These are phyloP conservation scores for Barnettozyma vustinii DNA, from an alignment of 805 yeast species.

Conservation along the genomic window DNA sequence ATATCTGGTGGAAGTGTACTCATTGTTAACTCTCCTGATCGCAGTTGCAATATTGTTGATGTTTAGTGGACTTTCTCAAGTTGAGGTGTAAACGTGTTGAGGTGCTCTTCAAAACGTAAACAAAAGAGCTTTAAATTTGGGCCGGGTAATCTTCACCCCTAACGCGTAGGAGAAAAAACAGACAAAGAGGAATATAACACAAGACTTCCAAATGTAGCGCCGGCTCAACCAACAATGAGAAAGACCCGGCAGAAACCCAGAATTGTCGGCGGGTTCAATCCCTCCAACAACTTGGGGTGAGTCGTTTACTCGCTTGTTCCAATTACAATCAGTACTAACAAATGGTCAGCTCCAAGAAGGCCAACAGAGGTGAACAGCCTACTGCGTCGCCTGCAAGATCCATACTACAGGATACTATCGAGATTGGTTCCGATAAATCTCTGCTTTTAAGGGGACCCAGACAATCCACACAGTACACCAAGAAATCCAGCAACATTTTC, in stretches of 20 bases:
- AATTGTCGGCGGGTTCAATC: neutral
- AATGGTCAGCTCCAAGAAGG: neutral
- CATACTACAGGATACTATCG: neutral
- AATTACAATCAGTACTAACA: neutral
- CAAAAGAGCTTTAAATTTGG: neutral
- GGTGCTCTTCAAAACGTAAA: neutral
- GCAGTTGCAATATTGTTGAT: too few species aligned
- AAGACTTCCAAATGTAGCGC: neutral
- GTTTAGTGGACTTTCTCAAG: neutral
- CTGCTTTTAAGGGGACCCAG: neutral
- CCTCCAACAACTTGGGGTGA: neutral
- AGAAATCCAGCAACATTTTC: neutral
- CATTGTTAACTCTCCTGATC: slow-evolving; percentile 9
- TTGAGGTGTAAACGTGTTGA: neutral
- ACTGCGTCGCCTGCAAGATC: neutral
- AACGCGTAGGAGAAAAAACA: neutral
- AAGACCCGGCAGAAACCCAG: neutral
- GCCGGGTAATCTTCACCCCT: neutral
- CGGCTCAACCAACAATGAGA: neutral
- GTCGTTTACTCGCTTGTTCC: neutral
- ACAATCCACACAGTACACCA: neutral
- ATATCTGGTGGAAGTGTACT: slow-evolving; percentile 26
- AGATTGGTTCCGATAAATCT: neutral
- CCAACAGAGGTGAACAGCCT: neutral
- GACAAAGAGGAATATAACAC: neutral